Percentiles rank a stretch among this genome's conserved stretches.
Conservation (phyloP, 31 red algal genomes). For the Bonnemaisonia californica region DNA sequence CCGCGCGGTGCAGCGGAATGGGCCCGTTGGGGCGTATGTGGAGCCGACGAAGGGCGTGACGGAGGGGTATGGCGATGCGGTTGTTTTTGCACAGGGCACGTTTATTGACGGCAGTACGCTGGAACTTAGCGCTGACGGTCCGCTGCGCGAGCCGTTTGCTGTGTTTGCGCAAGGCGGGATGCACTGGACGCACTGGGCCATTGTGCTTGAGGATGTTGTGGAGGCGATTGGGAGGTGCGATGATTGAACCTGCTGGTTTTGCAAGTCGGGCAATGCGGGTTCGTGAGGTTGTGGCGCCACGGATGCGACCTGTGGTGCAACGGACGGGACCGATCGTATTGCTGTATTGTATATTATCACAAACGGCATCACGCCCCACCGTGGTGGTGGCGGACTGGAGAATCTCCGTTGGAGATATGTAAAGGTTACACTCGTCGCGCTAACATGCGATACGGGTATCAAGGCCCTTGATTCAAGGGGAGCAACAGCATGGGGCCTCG, state of each 20-base stretch:
- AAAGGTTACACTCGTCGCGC: too few relatives aligned
- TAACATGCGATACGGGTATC: too few relatives aligned
- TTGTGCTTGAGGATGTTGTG: constrained; percentile 70
- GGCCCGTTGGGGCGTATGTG: constrained; percentile 74
- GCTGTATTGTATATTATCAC: too few relatives aligned
- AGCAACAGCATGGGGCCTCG: too few relatives aligned
- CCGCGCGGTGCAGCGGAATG: constrained; percentile 64
- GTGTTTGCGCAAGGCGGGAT: constrained; percentile 91
- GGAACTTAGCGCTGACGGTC: constrained; percentile 88
- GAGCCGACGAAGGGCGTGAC: constrained; percentile 64
- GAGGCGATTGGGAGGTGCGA: constrained; percentile 33
- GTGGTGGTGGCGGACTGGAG: too few relatives aligned
- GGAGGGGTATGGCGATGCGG: constrained; percentile 77
- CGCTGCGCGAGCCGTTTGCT: constrained; percentile 74
- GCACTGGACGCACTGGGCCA: constrained; percentile 89
- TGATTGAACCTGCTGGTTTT: constrained; percentile 5
- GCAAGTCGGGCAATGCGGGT: background rate
- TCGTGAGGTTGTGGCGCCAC: background rate
- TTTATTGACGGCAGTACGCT: constrained; percentile 94
- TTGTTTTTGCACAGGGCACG: constrained; percentile 88
- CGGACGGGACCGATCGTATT: too few relatives aligned
- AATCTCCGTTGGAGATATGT: too few relatives aligned
- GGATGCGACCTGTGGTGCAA: background rate
- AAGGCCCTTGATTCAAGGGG: too few relatives aligned
- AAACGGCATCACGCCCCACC: too few relatives aligned